A percentile compares a stretch with the other conserved stretches of the same genome.
These are phyloP conservation scores for Calonectria henricotiae DNA, from an alignment of 2,329 filamentous ascomycete species.

Conservation along the genomic window DNA sequence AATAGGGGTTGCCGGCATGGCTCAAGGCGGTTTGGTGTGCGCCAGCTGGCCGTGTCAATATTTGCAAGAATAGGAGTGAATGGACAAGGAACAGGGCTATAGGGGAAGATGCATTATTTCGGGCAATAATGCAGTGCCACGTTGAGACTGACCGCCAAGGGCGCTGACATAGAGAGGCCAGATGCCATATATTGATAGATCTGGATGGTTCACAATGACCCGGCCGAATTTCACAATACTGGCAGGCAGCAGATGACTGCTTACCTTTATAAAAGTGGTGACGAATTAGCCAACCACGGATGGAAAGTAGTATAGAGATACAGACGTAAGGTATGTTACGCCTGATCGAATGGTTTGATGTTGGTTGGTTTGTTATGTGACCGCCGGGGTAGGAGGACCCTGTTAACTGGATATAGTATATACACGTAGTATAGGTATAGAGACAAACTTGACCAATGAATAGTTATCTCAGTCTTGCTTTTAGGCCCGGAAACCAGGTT, in stretches of 20 bases:
- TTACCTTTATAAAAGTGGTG: neutral
- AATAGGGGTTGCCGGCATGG: neutral
- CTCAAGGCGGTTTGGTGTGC: neutral
- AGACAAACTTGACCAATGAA: neutral
- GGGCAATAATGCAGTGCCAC: neutral
- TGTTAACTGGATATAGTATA: slow-evolving; percentile 13
- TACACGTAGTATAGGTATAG: neutral
- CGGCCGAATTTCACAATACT: neutral
- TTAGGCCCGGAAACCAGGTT: neutral
- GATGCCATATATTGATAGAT: neutral
- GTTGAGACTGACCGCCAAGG: neutral
- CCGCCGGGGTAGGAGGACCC: neutral
- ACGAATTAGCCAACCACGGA: neutral
- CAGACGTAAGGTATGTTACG: slow-evolving; percentile 5
- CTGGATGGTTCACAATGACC: neutral
- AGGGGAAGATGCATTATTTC: neutral
- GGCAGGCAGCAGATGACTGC: neutral
- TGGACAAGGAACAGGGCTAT: neutral
- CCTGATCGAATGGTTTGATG: slow-evolving; percentile 3
- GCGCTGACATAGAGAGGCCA: too few relatives aligned
- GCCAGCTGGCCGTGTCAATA: neutral
- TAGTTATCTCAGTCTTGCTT: neutral
- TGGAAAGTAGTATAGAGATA: neutral
- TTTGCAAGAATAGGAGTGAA: neutral
- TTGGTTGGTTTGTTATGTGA: neutral